Evolutionary conservation across 2,329 filamentous ascomycete genomes (phyloP).

Genomic region (Fusarium phyllophilum): DNA sequence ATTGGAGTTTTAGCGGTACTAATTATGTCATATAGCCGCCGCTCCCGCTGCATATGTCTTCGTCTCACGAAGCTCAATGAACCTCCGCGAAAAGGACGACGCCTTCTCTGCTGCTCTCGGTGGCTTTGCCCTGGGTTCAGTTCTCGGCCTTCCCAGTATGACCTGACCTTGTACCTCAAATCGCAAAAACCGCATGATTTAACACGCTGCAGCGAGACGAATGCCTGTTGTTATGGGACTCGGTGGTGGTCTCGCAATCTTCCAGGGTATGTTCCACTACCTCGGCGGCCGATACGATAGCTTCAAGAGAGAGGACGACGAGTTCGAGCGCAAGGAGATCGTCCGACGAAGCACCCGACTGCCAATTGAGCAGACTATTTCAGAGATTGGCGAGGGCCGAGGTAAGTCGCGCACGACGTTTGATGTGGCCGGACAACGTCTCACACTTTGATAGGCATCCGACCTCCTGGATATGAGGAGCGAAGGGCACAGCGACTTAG

Average conservation of each 20-base stretch:
- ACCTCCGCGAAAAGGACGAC: conserved; percentile 87
- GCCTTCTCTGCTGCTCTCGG: conserved; percentile 77
- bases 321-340: conserved; percentile 80
- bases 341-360: conserved; percentile 78
- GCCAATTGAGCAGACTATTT: conserved; percentile 81
- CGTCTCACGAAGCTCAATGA: conserved; percentile 78
- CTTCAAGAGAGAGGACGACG: conserved; percentile 67
- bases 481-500: conserved; percentile 82
- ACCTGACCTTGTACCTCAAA: conserved; percentile 60
- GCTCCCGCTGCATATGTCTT: conserved; percentile 81
- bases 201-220: conserved; percentile 54
- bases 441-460: conserved; percentile 69
- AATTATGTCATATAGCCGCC: conserved; percentile 59
- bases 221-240: conserved; percentile 78
- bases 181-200: conserved; percentile 19
- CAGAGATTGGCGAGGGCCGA: conserved; percentile 86
- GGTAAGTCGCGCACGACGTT: conserved; percentile 62
- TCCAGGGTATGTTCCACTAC: conserved; percentile 73
- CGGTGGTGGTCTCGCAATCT: conserved; percentile 64
- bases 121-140: conserved; percentile 78
- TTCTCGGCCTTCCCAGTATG: conserved; percentile 79
- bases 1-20: conserved; percentile 34
- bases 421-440: conserved; percentile 15
- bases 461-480: conserved; percentile 84
- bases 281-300: conserved; percentile 69